Conservation (phyloP, 2,329 filamentous ascomycete species). For the Coleophoma cylindrospora region DNA sequence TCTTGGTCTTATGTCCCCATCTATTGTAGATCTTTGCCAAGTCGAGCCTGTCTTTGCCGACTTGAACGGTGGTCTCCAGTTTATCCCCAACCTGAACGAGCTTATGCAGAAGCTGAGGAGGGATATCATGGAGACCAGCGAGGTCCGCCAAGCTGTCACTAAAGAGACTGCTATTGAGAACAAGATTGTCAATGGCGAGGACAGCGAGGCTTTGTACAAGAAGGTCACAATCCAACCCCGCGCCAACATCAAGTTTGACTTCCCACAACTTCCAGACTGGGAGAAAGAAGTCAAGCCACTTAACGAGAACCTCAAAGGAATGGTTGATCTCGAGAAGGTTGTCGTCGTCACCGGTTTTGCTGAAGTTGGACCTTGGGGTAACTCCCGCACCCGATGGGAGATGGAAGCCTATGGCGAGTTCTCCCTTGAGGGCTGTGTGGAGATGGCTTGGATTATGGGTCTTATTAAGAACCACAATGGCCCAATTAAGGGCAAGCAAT, state of each 20-base stretch:
- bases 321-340: conserved; percentile 98
- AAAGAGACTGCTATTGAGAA: conserved; percentile 97
- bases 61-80: conserved; percentile 94
- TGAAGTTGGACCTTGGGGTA: conserved; percentile 96
- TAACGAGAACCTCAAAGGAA: conserved; percentile 84
- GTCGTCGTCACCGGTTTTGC: conserved; percentile 96
- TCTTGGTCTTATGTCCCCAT: conserved; percentile 89
- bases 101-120: conserved; percentile 91
- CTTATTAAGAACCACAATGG: conserved; percentile 99
- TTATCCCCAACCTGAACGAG: conserved; percentile 92
- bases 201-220: conserved; percentile 89
- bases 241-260: conserved; percentile 97
- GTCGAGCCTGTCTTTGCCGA: conserved; percentile 93
- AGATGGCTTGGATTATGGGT: conserved; percentile 99
- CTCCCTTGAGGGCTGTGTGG: conserved; percentile 93
- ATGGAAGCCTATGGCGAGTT: conserved; percentile 98
- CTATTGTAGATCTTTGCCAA: conserved; percentile 93
- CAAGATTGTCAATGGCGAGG: conserved; percentile 92
- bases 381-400: conserved; percentile 96
- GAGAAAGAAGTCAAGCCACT: conserved; percentile 84
- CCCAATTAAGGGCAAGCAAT: conserved; percentile 89
- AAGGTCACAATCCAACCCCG: conserved; percentile 90
- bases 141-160: conserved; percentile 86
- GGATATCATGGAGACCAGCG: conserved; percentile 91
- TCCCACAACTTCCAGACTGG: conserved; percentile 88